phyloP scores from a whole-genome alignment of 1,284 basidiomycete genomes.

The Marasmius fiardii region DNA sequence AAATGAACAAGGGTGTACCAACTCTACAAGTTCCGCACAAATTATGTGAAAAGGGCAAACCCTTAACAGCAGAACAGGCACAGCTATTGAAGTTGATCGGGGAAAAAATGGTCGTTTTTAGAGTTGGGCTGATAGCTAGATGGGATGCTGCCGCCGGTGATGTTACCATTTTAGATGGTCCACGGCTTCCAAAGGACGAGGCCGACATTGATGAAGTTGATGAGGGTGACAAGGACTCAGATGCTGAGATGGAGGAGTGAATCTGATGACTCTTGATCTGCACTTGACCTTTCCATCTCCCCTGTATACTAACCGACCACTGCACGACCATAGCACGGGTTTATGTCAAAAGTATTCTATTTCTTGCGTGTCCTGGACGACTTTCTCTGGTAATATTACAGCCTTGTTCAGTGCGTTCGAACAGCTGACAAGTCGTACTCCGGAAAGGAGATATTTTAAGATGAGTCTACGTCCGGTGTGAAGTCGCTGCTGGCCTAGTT shows the following conservation, averaged over 20 bases:
- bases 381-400: no score
- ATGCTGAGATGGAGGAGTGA: conserved; percentile 3
- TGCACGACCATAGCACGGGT: no score
- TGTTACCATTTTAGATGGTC: conserved; percentile 57
- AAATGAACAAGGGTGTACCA: conserved; percentile 86
- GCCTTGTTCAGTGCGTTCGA: no score
- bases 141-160: conserved; percentile 76
- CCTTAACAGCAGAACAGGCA: conserved; percentile 80
- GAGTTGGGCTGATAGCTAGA: conserved; percentile 65
- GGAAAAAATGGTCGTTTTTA: conserved; percentile 82
- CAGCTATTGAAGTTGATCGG: conserved; percentile 88
- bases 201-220: not conserved
- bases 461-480: no score
- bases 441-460: no score
- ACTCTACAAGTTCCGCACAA: conserved; percentile 79
- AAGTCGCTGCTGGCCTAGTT: no score
- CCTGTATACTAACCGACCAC: no score
- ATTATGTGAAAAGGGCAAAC: conserved; percentile 83
- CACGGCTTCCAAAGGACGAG: conserved; percentile 22
- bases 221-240: conserved; percentile 1
- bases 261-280: no score
- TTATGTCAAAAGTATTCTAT: no score
- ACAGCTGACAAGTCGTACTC: no score
- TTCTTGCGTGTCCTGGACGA: no score
- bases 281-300: no score